A percentile compares a stretch with the other conserved stretches of the same genome.
Conservation (phyloP, 148 eudicot genomes). For the Rheum nobile region DNA sequence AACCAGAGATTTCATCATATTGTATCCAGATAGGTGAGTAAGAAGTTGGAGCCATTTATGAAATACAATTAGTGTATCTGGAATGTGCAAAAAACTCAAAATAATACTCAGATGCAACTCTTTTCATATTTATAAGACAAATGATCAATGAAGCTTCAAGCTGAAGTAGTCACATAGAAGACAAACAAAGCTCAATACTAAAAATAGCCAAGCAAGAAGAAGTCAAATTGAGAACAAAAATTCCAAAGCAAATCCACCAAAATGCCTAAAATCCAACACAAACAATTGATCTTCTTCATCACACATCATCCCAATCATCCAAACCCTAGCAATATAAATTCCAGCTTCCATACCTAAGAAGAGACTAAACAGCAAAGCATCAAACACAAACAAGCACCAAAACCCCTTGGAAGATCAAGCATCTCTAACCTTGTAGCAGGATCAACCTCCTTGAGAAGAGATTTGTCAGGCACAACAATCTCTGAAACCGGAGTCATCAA, state of each 20-base stretch:
- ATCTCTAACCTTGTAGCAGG: slow-evolving; percentile 82
- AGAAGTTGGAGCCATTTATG: not conserved
- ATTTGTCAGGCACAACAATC: slow-evolving; percentile 47
- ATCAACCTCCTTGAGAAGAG: slow-evolving; percentile 76
- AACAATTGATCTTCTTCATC: not conserved
- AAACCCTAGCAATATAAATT: not conserved
- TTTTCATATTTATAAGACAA: not conserved
- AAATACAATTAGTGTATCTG: not conserved
- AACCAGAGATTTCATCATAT: too few relatives aligned
- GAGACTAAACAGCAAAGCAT: not conserved
- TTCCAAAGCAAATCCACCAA: not conserved
- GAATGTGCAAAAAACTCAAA: not conserved
- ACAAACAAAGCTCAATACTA: not conserved
- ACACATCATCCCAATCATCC: not conserved
- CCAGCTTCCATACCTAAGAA: not conserved
- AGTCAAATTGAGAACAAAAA: not conserved
- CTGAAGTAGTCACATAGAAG: not conserved
- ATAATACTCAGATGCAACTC: not conserved
- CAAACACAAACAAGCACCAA: not conserved
- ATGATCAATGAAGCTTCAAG: not conserved
- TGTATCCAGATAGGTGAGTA: not conserved
- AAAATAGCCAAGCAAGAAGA: not conserved
- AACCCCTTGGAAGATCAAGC: not conserved
- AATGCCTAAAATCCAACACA: slow-evolving; percentile 1
- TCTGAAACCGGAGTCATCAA: slow-evolving; percentile 81